phyloP scores from a whole-genome alignment of 805 yeast genomes.

The Candida sonorensis region DNA sequence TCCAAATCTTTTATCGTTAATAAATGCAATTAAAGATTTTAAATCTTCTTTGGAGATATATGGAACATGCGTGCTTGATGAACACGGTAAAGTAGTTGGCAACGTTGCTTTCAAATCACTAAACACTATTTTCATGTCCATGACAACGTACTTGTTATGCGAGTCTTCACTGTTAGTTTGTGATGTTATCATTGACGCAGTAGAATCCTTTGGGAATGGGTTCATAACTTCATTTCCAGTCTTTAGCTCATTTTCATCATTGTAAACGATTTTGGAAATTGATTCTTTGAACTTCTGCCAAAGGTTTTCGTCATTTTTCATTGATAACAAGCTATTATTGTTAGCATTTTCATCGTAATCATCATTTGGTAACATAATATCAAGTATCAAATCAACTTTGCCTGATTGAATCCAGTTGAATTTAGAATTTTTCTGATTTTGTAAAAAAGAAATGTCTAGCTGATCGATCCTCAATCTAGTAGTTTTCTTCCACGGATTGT shows the following conservation, averaged over 20 bases:
- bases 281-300: slow-evolving; percentile 5
- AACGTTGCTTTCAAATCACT: slow-evolving; percentile 52
- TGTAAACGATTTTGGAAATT: slow-evolving; percentile 2
- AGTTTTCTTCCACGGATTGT: slow-evolving; percentile 46
- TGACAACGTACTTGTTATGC: slow-evolving; percentile 49
- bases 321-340: slow-evolving; percentile 5
- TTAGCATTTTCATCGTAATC: slow-evolving; percentile 23
- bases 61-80: slow-evolving; percentile 46
- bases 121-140: slow-evolving; percentile 61
- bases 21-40: slow-evolving; percentile 52
- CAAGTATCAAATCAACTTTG: slow-evolving; percentile 62
- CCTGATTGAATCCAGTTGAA: slow-evolving; percentile 73
- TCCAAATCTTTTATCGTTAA: slow-evolving; percentile 40
- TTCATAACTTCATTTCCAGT: background rate
- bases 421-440: slow-evolving; percentile 30
- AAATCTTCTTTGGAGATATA: slow-evolving; percentile 54
- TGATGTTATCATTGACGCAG: no score
- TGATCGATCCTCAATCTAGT: slow-evolving; percentile 38
- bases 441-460: slow-evolving; percentile 26
- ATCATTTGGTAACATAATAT: slow-evolving; percentile 60
- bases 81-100: slow-evolving; percentile 41
- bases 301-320: no score
- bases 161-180: slow-evolving; percentile 12
- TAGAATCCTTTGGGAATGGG: no score
- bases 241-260: background rate